Base-by-base conservation (phyloP, 352 stramenopile species). In the Phytophthora melonis region DNA sequence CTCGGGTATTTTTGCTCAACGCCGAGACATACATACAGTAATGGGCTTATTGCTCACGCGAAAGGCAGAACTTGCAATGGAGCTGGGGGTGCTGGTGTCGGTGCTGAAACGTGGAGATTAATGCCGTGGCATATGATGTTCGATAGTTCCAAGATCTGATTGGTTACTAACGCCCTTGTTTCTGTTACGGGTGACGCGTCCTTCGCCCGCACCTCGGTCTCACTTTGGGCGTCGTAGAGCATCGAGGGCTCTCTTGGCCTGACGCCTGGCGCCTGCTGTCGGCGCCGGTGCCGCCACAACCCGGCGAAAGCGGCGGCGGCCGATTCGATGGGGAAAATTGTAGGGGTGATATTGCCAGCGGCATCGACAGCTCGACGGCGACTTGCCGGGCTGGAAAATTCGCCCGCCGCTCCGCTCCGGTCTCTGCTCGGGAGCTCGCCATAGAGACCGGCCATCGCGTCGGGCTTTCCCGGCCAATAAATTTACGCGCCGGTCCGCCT, bases 381-480 rank as follows among this genome's bases (percentile, higher is more conserved):
- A 59, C 39, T 10, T 25, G 50, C 39, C 47, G 23, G 52, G 19
- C 23, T 27, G 50, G 30, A 78, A 75, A 78, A 78, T 78, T 78
- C 56, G 19, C 71, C 32, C 30, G 63, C 27, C 7, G 32, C 66
- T n/a, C 60, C 32, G 47, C 54, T 68, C 53, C 34, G 45, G 64
- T 77, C 61, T 75, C 62, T 75, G 68, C 49, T 55, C 67, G 49
- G 18, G 25, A 32, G 47, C 23, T 19, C 18, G 10, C 32, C 47
- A 36, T 52, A 78, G 56, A 75, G 63, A 79, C 56, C 53, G 50
- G 49, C 5, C 71, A 60, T 19, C 36, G 39, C 16, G 19, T 6
- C 11, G 30, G 53, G 62, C 67, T 76, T 79, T 75, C 67, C 62
- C 62, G 39, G 59, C 36, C 57, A 60, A 69, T 72, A 73, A 75